phyloP scores from a whole-genome alignment of 352 stramenopile species.

The Globisporangium takayamanum region DNA sequence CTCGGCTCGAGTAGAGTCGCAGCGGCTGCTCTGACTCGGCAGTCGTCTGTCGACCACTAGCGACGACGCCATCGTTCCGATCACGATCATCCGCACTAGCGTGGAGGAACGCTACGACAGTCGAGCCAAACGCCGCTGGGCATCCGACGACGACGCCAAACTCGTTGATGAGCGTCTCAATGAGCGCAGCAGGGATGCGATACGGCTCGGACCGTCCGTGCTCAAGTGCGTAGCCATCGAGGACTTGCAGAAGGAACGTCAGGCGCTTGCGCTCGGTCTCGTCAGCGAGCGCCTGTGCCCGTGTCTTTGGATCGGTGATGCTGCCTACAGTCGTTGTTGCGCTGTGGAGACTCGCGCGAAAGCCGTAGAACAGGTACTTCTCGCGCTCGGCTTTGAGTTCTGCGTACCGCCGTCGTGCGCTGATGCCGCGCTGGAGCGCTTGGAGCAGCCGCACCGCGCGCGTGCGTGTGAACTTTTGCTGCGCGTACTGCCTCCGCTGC shows the following conservation, averaged over 20 bases:
- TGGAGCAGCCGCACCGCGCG: slow-evolving; percentile 58
- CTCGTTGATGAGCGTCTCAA: slow-evolving; percentile 44
- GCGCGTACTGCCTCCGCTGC: slow-evolving; percentile 44
- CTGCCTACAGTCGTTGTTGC: slow-evolving; percentile 7
- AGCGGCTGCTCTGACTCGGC: neutral
- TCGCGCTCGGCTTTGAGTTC: slow-evolving; percentile 56
- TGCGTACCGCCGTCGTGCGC: slow-evolving; percentile 38
- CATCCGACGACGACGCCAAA: slow-evolving; percentile 63
- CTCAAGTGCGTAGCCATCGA: slow-evolving; percentile 43
- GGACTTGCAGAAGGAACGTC: slow-evolving; percentile 60
- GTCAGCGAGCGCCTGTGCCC: slow-evolving; percentile 24
- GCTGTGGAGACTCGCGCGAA: slow-evolving; percentile 53
- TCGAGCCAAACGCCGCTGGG: slow-evolving; percentile 34
- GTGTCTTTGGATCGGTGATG: slow-evolving; percentile 40
- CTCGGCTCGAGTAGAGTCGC: slow-evolving; percentile 22
- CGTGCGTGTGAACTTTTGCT: slow-evolving; percentile 35
- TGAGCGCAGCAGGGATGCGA: slow-evolving; percentile 22
- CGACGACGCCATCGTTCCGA: neutral
- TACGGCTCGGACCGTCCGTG: slow-evolving; percentile 32
- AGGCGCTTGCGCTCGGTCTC: slow-evolving; percentile 42
- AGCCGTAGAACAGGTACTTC: slow-evolving; percentile 58
- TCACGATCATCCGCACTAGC: neutral
- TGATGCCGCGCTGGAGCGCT: slow-evolving; percentile 58
- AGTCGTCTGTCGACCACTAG: neutral
- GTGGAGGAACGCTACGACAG: slow-evolving; percentile 27